Base-by-base conservation (phyloP, 768 basidiomycete genomes). In the Leccinum fibrillosum region DNA sequence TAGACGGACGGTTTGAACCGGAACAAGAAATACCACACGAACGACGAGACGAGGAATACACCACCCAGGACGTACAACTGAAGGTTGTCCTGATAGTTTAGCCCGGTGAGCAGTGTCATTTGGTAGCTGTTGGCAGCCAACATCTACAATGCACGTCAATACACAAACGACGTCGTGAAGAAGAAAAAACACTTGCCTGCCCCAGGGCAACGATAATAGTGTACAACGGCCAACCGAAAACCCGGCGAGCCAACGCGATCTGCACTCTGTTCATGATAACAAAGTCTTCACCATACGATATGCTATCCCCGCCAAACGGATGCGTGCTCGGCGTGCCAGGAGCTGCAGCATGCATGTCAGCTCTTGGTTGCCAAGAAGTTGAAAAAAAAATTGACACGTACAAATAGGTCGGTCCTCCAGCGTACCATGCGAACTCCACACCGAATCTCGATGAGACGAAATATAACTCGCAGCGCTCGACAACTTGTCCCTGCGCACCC, bases 81-180 rank as follows among this genome's bases (percentile, higher is more conserved):
- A 25, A 91, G 60, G 64, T 89, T 79, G 61, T 86, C 81, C 70
- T 92, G 85, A 75, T 86, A 92, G 64, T 92, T 94, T 65, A 88
- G 85, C 53, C 94, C 94, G 19, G 90, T 88, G 19, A 96, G 80
- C 35, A 97, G 76, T 17, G 93, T 95, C 67, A 96, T 90, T 75
- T 97, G 94, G 84, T 95, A 97, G 67, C 93, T 95, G 30, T 92
- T 93, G 3, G 92, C 92, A 56, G 88, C 86, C 62, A 94, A 74
- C 89, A 94, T 92, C 83, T 89, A 25, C 13, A 35, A 58, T 44
- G 25, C 25, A 19, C 32, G 35, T 66, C 35, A 63, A 57, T 21
- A 53, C 37, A 8, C 28, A 47, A 12, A 26, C 11, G 32, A 34
- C 30, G 25, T 11, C 17, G 55, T 53, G 21, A 9, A 17, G 15